Base-by-base conservation (phyloP, 2,329 filamentous ascomycete species). In the Colletotrichum orbiculare region DNA sequence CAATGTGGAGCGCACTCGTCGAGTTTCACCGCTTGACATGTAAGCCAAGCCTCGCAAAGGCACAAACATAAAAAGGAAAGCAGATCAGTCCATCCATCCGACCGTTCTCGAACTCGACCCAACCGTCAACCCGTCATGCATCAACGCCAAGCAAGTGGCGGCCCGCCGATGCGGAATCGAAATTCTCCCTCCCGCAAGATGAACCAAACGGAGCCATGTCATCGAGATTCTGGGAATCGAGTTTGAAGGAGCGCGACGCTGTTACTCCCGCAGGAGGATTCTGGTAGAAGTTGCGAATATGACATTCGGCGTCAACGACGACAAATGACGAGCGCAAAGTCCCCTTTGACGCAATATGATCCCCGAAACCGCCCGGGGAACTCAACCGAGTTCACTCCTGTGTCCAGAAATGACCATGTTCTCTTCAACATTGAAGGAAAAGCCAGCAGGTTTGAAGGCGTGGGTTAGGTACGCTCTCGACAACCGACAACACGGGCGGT, bases 361-460 rank as follows among this genome's bases (percentile, higher is more conserved):
- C 25, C 25, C 25, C 25, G 25, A 25, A 4, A 25, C 25, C 25
- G 25, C 25, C 25, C 25, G 25, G 25, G 25, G 25, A 25, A 25
- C 33, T 9, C 52, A 34, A 6, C 17, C 6, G 8, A 13, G 13
- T 54, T 71, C 68, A 75, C 33, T 73, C 69, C 64, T 72, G 70
- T 54, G 75, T 73, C 75, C 73, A 78, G 38, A 76, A 66, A 34
- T 76, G 46, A 77, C 70, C 70, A 77, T 67, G 64, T 80, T 79
- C n/a, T 75, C 77, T 69, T 80, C 78, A 9, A 72, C 72, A 64
- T 80, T 77, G 50, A 79, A 76, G 64, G 75, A 76, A 62, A 68
- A 72, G 1, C 77, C 25, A 25, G 25, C 25, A 5, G 4, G 3
- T 25, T 25, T 25, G 25, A 25, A 25, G 25, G 25, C 25, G 25